Conservation (phyloP, 805 yeast genomes). For the Millerozyma miso region DNA sequence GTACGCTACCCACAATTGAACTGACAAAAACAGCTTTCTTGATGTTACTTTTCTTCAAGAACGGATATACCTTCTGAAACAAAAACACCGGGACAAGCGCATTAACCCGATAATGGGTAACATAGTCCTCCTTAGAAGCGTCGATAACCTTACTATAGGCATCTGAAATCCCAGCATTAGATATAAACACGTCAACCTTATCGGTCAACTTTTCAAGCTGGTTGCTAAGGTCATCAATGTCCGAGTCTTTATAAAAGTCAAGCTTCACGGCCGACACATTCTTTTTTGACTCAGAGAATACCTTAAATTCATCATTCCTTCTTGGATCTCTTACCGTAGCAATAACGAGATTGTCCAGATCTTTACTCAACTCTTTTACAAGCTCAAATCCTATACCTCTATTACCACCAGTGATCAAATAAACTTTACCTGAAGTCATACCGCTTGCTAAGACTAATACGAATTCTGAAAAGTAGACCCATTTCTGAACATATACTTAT, state of each 20-base stretch:
- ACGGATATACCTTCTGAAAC: conserved; percentile 23
- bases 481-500: too few relatives aligned
- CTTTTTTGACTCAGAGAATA: conserved; percentile 3
- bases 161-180: conserved; percentile 28
- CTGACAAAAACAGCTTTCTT: conserved; percentile 24
- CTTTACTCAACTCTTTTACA: conserved; percentile 17
- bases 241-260: conserved; percentile 13
- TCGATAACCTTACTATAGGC: conserved; percentile 10
- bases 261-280: conserved; percentile 19
- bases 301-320: conserved; percentile 5
- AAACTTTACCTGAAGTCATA: conserved; percentile 8
- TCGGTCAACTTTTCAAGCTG: not conserved
- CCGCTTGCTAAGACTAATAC: too few relatives aligned
- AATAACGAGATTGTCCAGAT: conserved; percentile 16
- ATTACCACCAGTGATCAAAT: conserved; percentile 40
- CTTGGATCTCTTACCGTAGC: conserved; percentile 13
- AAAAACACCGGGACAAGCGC: conserved; percentile 4
- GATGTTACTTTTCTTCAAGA: conserved; percentile 15
- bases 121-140: conserved; percentile 14
- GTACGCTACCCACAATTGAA: conserved; percentile 19
- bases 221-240: conserved; percentile 7
- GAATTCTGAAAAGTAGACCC: too few relatives aligned
- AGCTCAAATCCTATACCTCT: conserved; percentile 37
- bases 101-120: conserved; percentile 8
- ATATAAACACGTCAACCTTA: conserved; percentile 26